A percentile compares a stretch with the other conserved stretches of the same genome.
Conservation (phyloP, 2,329 filamentous ascomycete genomes). For the Coniochaeta prunicola region DNA sequence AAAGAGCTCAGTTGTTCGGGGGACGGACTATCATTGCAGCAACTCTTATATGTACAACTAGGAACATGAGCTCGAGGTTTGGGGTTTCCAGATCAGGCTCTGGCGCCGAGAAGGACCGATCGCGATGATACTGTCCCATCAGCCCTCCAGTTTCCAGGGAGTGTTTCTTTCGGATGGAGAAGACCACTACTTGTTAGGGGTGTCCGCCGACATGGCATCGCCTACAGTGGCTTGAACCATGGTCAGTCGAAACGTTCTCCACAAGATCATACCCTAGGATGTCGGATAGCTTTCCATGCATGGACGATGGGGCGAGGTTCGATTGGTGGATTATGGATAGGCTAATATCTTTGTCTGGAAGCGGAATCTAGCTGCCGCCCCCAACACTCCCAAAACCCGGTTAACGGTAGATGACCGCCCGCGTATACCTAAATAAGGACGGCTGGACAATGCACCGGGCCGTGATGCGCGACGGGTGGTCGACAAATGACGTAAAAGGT, state of each 20-base stretch:
- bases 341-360: neutral
- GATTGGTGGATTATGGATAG: neutral
- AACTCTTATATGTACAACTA: neutral
- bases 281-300: neutral
- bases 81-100: neutral
- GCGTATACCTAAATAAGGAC: neutral
- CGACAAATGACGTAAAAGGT: neutral
- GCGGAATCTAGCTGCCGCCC: constrained; percentile 1
- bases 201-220: neutral
- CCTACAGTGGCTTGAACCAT: neutral
- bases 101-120: neutral
- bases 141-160: neutral
- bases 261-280: neutral
- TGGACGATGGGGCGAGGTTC: neutral
- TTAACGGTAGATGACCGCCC: neutral
- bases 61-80: neutral
- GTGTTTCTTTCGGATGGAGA: neutral
- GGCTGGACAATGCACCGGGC: neutral
- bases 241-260: neutral
- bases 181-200: neutral
- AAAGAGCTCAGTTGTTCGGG: too few relatives aligned
- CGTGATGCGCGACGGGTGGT: neutral
- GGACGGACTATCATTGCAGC: too few relatives aligned
- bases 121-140: neutral
- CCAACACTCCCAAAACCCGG: neutral